Evolutionary conservation across 495 filamentous ascomycete species (phyloP), one percentile per base, ranked within the genome.

Genomic region (Trichoderma erinaceum): DNA sequence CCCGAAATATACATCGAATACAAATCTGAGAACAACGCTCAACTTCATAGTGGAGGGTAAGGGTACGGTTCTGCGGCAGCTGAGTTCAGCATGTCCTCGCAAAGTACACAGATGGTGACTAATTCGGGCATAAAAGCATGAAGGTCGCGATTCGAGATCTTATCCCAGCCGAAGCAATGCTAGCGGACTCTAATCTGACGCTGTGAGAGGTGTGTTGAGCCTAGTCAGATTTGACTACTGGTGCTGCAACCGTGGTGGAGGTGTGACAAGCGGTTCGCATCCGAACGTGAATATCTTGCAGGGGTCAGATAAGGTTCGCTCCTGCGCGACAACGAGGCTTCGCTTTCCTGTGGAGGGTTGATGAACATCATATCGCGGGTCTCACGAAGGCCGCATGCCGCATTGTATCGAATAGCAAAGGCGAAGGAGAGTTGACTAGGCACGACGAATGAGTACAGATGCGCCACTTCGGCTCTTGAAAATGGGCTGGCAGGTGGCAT

Each of bases 181-280:
- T 32, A 61, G 13, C 56, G 56, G 56, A 61, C 56, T 61, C 56
- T 61, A 61, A 61, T 29, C 56, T 32, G 25, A 15, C 16, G 56
- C n/a, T 61, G 56, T 61, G 56, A 61, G 56, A 61, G 56, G 56
- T 61, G 56, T 61, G 56, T 10, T 29, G 25, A 61, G 56, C 56
- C 25, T 61, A 61, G 56, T 61, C 56, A 25, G 13, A 29, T 61
- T 61, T 61, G 56, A 61, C 25, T 61, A 27, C 56, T 61, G 56
- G 25, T 61, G 56, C 11, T 32, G 25, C 27, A 15, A 61, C 27
- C 56, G 7, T 61, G 52, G 52, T 61, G 56, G 56, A 61, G 13
- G 56, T 27, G 56, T 61, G 56, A 23, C 56, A 61, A 16, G 56
- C 27, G 56, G 56, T 32, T 61, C 25, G 23, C 56, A 61, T 32